Conservation (phyloP, 2,329 filamentous ascomycete genomes). For the Xylariaceae sp. region DNA sequence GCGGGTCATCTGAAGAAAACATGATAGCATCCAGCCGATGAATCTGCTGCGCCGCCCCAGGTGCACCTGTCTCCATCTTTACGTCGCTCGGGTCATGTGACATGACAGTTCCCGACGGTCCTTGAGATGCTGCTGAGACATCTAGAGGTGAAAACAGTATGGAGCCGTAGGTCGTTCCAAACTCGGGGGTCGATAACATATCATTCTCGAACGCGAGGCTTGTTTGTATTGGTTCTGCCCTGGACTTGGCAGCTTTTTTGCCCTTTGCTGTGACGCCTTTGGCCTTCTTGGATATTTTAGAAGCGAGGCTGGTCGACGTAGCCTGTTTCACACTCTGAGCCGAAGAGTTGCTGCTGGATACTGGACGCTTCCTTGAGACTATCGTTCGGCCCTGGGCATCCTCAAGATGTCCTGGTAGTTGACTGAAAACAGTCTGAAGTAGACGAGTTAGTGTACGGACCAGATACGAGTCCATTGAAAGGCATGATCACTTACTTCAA, state of each 20-base stretch:
- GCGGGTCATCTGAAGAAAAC: slow-evolving; percentile 74
- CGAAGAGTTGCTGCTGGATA: slow-evolving; percentile 34
- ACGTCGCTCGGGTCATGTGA: slow-evolving; percentile 28
- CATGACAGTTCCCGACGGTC: slow-evolving; percentile 20
- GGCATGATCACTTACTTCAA: slow-evolving; percentile 57
- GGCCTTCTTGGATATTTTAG: slow-evolving; percentile 15
- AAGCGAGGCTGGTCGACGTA: slow-evolving; percentile 12
- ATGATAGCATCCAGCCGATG: slow-evolving; percentile 74
- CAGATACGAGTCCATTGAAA: not conserved
- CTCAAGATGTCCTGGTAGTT: slow-evolving; percentile 70
- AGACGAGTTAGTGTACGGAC: slow-evolving; percentile 8
- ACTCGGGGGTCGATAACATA: slow-evolving; percentile 18
- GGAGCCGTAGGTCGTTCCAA: slow-evolving; percentile 19
- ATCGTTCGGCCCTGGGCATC: slow-evolving; percentile 38
- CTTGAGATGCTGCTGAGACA: slow-evolving; percentile 23
- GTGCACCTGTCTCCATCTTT: slow-evolving; percentile 22
- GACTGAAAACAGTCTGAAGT: slow-evolving; percentile 71
- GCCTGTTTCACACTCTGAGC: slow-evolving; percentile 28
- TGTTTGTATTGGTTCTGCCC: slow-evolving; percentile 15
- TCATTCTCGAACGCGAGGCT: slow-evolving; percentile 15
- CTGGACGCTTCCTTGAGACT: slow-evolving; percentile 54
- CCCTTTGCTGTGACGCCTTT: slow-evolving; percentile 19
- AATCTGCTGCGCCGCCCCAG: slow-evolving; percentile 43
- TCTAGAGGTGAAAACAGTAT: slow-evolving; percentile 26
- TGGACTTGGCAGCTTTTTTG: slow-evolving; percentile 13